Evolutionary conservation across 345 rosid genomes (phyloP).

Genomic region (Ailanthus altissimus): DNA sequence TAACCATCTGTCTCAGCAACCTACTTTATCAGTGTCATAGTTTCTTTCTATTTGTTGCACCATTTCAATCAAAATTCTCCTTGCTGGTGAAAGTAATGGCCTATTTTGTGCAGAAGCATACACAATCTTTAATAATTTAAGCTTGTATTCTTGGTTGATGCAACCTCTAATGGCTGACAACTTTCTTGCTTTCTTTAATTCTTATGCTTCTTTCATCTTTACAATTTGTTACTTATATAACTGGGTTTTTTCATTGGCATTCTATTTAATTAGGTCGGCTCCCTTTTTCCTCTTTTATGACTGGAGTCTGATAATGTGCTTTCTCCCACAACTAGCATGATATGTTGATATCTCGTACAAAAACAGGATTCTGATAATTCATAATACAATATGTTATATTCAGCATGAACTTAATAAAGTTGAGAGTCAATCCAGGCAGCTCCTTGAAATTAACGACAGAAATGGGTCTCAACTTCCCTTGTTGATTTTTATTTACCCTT

Average conservation of each 20-base stretch:
- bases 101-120: not conserved
- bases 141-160: not conserved
- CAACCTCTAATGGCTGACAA: not conserved
- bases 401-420: not conserved
- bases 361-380: not conserved
- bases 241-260: not conserved
- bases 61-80: not conserved
- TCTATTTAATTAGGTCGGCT: not conserved
- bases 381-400: not conserved
- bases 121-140: not conserved
- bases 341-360: not conserved
- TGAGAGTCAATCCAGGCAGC: not conserved
- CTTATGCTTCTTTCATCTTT: not conserved
- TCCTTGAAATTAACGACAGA: not conserved
- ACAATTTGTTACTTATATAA: not conserved
- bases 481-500: slow-evolving; percentile 4
- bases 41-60: not conserved
- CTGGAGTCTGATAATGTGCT: not conserved
- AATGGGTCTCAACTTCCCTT: not conserved
- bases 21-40: not conserved
- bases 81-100: not conserved
- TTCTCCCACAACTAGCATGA: not conserved
- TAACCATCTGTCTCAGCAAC: not conserved
- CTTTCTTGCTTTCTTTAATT: not conserved
- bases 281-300: not conserved